Evolutionary conservation across 495 filamentous ascomycete genomes (phyloP).

Genomic region (Aspergillus avenaceus): DNA sequence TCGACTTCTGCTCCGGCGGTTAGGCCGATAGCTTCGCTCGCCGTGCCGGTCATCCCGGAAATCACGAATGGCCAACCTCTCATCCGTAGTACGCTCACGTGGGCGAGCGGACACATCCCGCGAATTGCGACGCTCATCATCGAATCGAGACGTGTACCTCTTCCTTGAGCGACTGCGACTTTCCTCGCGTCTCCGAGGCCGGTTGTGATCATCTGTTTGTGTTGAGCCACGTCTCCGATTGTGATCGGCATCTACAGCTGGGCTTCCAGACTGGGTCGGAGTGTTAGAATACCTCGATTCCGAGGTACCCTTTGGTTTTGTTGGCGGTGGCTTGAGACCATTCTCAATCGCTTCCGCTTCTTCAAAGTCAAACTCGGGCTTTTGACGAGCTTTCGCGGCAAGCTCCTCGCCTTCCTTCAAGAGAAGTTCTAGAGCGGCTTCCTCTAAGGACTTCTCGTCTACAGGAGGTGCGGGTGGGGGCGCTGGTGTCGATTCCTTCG

Average conservation of each 20-base stretch:
- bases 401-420: constrained; percentile 58
- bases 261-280: constrained; percentile 26
- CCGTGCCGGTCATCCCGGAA: constrained; percentile 29
- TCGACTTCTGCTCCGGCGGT: constrained; percentile 36
- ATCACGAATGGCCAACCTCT: constrained; percentile 30
- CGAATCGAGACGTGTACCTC: constrained; percentile 28
- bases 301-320: constrained; percentile 20
- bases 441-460: constrained; percentile 56
- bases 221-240: constrained; percentile 25
- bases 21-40: constrained; percentile 34
- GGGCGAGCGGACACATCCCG: constrained; percentile 31
- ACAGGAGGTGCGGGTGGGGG: constrained; percentile 32
- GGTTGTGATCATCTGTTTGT: constrained; percentile 25
- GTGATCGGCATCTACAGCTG: constrained; percentile 21
- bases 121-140: constrained; percentile 31
- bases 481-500: constrained; percentile 39
- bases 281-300: constrained; percentile 29
- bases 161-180: constrained; percentile 32
- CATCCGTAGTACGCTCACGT: constrained; percentile 35
- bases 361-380: constrained; percentile 56
- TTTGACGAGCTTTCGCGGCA: constrained; percentile 54
- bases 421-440: constrained; percentile 50
- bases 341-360: constrained; percentile 47
- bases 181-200: constrained; percentile 26
- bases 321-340: constrained; percentile 32